Conservation (phyloP, 306 rosid genomes). For the Malus sieversii region DNA sequence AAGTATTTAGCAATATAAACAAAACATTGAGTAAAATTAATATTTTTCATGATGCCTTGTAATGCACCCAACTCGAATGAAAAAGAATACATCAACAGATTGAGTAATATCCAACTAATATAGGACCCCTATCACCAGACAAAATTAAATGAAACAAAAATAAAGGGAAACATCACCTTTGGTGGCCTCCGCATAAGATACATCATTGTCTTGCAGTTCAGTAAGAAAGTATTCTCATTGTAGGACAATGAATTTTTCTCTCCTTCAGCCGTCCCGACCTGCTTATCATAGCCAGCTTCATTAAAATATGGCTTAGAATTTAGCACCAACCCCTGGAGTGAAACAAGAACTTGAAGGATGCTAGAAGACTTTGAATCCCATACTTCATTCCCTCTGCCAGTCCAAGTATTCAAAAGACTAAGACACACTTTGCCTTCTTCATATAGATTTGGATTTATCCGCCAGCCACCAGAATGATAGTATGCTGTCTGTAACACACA, state of each 20-base stretch:
- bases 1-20: not conserved
- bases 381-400: conserved; percentile 97
- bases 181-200: conserved; percentile 86
- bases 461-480: conserved; percentile 99
- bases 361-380: conserved; percentile 99
- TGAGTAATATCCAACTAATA: not conserved
- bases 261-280: conserved; percentile 95
- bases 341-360: conserved; percentile 96
- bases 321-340: conserved; percentile 92
- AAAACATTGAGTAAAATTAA: not conserved
- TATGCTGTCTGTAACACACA: conserved; percentile 75
- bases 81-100: not conserved
- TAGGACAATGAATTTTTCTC: conserved; percentile 94
- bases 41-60: not conserved
- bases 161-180: conserved; percentile 46
- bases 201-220: conserved; percentile 93
- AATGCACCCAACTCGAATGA: not conserved
- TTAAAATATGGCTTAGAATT: conserved; percentile 95
- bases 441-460: conserved; percentile 89
- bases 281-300: conserved; percentile 99
- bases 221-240: conserved; percentile 88
- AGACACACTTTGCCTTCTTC: conserved; percentile 99
- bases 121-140: not conserved
- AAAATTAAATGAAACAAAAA: not conserved
- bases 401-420: conserved; percentile 98